A percentile compares a stretch with the other conserved stretches of the same genome.
Evolutionary conservation across 225 moss, liverwort and hornwort species (phyloP).

Genomic region (Marchantia polymorpha): DNA sequence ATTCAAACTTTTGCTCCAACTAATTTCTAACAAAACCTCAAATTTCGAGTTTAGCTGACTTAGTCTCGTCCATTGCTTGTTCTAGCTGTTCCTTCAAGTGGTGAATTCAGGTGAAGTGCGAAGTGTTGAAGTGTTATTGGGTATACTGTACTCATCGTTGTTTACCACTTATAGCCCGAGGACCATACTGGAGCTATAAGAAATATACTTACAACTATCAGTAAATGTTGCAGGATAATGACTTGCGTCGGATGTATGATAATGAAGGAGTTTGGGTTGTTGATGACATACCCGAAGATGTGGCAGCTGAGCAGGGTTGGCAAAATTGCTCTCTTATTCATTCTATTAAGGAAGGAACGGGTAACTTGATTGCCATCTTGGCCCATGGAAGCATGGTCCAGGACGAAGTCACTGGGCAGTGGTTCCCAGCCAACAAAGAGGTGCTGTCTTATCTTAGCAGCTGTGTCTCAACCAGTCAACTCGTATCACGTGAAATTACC

Average conservation of each 20-base stretch:
- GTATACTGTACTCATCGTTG: background rate
- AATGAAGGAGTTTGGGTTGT: constrained; percentile 68
- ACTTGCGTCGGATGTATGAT: constrained; percentile 60
- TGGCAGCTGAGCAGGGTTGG: constrained; percentile 84
- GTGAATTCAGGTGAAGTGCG: too few relatives aligned
- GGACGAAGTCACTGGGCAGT: constrained; percentile 52
- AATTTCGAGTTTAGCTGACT: background rate
- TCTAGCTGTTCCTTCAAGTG: too few relatives aligned
- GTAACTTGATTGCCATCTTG: constrained; percentile 65
- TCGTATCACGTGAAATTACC: too few relatives aligned
- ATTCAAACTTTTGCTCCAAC: background rate
- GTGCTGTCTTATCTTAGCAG: constrained; percentile 23
- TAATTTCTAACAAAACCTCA: background rate
- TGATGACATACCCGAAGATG: constrained; percentile 69
- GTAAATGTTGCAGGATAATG: constrained; percentile 58
- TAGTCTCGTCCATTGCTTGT: background rate
- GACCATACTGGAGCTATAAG: background rate
- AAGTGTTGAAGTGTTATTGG: too few relatives aligned
- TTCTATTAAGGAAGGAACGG: constrained; percentile 66
- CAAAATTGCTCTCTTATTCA: constrained; percentile 87
- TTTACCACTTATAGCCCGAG: background rate
- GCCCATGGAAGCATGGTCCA: constrained; percentile 73
- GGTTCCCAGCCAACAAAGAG: constrained; percentile 64
- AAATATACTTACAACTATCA: background rate
- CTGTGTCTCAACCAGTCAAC: background rate